A percentile compares a stretch with the other conserved stretches of the same genome.
phyloP scores from a whole-genome alignment of 441 rosid species.

The Adansonia madagascariensis region DNA sequence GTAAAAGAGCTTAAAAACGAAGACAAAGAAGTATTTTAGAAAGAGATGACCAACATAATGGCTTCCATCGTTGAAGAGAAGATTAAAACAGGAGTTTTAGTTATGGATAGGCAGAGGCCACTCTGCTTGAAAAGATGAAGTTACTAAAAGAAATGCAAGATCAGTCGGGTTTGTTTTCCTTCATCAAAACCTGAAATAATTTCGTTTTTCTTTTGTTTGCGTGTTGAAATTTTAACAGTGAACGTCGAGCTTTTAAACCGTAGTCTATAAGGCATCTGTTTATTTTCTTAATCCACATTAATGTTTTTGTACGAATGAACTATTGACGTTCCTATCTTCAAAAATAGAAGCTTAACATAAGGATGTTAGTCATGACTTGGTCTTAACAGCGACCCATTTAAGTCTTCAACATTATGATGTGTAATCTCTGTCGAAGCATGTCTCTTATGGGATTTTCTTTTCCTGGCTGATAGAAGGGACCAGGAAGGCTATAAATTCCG shows the following conservation, averaged over 20 bases:
- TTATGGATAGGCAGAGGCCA: constrained; percentile 47
- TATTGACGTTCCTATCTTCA: neutral
- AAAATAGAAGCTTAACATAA: neutral
- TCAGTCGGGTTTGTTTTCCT: constrained; percentile 68
- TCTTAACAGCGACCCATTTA: neutral
- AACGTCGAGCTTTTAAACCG: neutral
- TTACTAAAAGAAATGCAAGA: constrained; percentile 79
- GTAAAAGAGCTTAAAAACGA: constrained; percentile 10
- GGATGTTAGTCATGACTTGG: neutral
- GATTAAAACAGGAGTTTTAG: constrained; percentile 49
- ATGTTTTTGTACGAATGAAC: neutral
- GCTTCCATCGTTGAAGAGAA: constrained; percentile 64
- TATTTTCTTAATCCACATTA: constrained; percentile 6
- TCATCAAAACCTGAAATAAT: neutral
- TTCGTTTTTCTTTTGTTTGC: neutral
- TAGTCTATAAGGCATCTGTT: neutral
- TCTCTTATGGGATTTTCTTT: constrained; percentile 21
- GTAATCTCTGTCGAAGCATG: constrained; percentile 11
- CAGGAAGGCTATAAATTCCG: constrained; percentile 75
- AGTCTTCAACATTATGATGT: neutral
- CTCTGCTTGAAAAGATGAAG: constrained; percentile 85
- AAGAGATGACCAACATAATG: constrained; percentile 39
- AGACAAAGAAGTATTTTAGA: constrained; percentile 7
- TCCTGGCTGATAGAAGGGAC: constrained; percentile 51
- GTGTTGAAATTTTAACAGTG: neutral